Percentiles rank a stretch among this genome's conserved stretches.
phyloP scores from a whole-genome alignment of 108 stramenopile species.

The Skeletonema grethae region DNA sequence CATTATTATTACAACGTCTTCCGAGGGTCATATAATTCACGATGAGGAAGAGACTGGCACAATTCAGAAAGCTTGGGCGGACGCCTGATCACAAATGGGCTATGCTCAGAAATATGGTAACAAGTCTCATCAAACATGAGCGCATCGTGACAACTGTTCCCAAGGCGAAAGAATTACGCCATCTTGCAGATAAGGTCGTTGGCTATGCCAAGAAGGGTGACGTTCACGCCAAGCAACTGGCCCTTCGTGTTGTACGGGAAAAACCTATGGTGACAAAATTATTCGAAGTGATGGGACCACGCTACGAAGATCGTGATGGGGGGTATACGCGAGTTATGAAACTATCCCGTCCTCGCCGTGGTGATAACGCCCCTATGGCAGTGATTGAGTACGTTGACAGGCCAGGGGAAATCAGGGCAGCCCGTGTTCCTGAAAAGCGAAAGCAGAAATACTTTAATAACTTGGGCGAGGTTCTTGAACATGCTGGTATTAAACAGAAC shows the following conservation, averaged over 20 bases:
- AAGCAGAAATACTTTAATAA: constrained; percentile 44
- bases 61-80: constrained; percentile 80
- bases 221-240: constrained; percentile 50
- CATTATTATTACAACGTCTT: not conserved
- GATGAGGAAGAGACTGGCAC: constrained; percentile 84
- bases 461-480: constrained; percentile 42
- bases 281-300: constrained; percentile 94
- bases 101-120: constrained; percentile 92
- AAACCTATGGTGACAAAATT: constrained; percentile 83
- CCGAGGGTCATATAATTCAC: not conserved
- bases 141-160: constrained; percentile 96
- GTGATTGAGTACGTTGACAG: constrained; percentile 99
- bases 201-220: constrained; percentile 63
- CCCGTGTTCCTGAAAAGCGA: constrained; percentile 71
- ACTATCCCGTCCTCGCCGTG: constrained; percentile 73
- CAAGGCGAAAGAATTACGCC: constrained; percentile 93
- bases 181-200: constrained; percentile 92
- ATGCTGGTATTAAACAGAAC: constrained; percentile 44
- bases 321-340: constrained; percentile 98
- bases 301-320: constrained; percentile 90
- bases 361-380: constrained; percentile 98
- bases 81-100: constrained; percentile 85
- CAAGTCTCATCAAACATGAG: constrained; percentile 96
- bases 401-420: constrained; percentile 89
- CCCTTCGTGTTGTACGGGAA: constrained; percentile 69